These are phyloP conservation scores for Chernovozyma aurita DNA, from an alignment of 1,139 yeast species.

Conservation along the genomic window DNA sequence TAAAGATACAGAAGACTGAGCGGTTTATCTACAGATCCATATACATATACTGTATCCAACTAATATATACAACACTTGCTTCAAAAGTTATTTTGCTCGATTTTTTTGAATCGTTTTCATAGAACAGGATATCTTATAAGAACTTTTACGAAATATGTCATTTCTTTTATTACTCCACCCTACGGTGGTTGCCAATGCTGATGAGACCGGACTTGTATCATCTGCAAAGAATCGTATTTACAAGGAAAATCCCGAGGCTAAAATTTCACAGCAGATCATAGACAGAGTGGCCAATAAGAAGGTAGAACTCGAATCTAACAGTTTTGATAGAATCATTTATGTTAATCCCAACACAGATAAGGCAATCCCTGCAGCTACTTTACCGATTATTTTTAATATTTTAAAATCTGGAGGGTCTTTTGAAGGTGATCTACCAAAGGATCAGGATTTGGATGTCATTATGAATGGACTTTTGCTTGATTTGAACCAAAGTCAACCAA, in stretches of 20 bases:
- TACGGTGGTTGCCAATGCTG: slow-evolving; percentile 54
- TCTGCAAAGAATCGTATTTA: slow-evolving; percentile 23
- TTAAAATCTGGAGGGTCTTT: slow-evolving; percentile 47
- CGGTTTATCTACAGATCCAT: no score
- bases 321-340: slow-evolving; percentile 50
- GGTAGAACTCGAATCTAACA: slow-evolving; percentile 39
- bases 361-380: slow-evolving; percentile 40
- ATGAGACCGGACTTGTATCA: slow-evolving; percentile 39
- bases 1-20: no score
- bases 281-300: slow-evolving; percentile 63
- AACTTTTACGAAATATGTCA: no score
- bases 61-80: no score
- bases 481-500: slow-evolving; percentile 10
- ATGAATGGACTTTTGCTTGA: slow-evolving; percentile 52
- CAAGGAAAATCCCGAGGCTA: slow-evolving; percentile 15
- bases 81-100: no score
- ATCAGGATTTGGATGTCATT: slow-evolving; percentile 53
- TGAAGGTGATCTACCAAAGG: slow-evolving; percentile 48
- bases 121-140: no score
- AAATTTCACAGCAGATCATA: slow-evolving; percentile 59
- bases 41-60: no score
- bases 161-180: slow-evolving; percentile 65
- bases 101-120: no score
- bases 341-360: slow-evolving; percentile 53
- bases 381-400: slow-evolving; percentile 36